Evolutionary conservation across 768 basidiomycete genomes (phyloP).

Genomic region (Panaeolus papilionaceus): DNA sequence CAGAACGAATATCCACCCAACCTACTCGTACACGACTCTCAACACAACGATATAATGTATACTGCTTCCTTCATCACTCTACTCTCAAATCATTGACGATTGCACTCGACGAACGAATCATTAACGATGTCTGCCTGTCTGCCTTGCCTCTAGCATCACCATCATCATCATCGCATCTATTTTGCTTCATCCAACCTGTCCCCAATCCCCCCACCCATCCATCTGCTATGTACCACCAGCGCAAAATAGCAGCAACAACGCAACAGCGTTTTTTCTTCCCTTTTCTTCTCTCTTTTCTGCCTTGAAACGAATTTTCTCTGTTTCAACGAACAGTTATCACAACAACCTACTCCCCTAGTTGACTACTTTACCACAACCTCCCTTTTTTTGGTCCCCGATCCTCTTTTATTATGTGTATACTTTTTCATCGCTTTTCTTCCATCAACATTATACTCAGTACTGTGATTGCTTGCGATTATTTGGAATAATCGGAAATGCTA

Average conservation of each 20-base stretch:
- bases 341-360: background rate
- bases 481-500: constrained; percentile 13
- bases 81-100: background rate
- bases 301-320: background rate
- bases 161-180: constrained; percentile 8
- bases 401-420: background rate
- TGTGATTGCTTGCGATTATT: constrained; percentile 3
- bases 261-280: background rate
- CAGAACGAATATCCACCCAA: background rate
- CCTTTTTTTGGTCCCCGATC: background rate
- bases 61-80: background rate
- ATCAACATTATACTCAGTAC: constrained; percentile 1
- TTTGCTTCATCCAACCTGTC: constrained; percentile 11
- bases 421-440: background rate
- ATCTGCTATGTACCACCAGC: background rate
- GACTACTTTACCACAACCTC: constrained; percentile 7
- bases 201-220: constrained; percentile 7
- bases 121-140: constrained; percentile 5
- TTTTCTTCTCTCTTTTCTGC: background rate
- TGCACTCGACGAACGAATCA: background rate
- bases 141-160: background rate
- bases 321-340: constrained; percentile 12
- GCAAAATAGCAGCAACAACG: background rate
- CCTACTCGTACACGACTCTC: background rate
- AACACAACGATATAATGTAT: background rate